Evolutionary conservation across 2,329 filamentous ascomycete species (phyloP).

Genomic region (Talaromyces sp.): DNA sequence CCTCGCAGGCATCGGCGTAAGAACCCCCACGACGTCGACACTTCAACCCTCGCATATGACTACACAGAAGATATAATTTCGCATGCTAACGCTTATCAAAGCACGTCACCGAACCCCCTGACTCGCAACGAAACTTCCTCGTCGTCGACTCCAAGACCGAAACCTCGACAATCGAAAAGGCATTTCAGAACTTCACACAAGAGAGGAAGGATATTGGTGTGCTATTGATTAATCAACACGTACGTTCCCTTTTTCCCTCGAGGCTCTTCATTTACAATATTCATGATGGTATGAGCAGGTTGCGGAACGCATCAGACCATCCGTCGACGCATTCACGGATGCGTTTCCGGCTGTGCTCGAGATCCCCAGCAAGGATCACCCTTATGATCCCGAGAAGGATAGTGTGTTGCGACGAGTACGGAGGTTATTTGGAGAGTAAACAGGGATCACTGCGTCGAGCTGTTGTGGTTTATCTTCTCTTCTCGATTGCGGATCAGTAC

Average conservation of each 20-base stretch:
- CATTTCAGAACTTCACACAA: constrained; percentile 83
- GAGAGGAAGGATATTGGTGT: constrained; percentile 96
- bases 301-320: constrained; percentile 86
- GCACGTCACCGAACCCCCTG: constrained; percentile 87
- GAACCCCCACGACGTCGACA: constrained; percentile 27
- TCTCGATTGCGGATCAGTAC: constrained; percentile 3
- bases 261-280: neutral
- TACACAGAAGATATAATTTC: neutral
- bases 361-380: constrained; percentile 98
- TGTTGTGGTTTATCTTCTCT: neutral
- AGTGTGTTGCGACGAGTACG: constrained; percentile 87
- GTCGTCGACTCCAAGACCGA: constrained; percentile 95
- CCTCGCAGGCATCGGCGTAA: constrained; percentile 89
- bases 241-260: constrained; percentile 37
- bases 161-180: constrained; percentile 76
- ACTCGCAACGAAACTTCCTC: constrained; percentile 94
- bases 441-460: neutral
- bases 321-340: constrained; percentile 85
- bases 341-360: constrained; percentile 96
- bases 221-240: constrained; percentile 95
- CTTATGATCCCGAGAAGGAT: constrained; percentile 98
- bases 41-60: neutral
- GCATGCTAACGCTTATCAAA: constrained; percentile 34
- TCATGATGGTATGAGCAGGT: constrained; percentile 55
- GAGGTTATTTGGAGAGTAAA: constrained; percentile 61